Percentiles rank a stretch among this genome's conserved stretches.
These are phyloP conservation scores for Candida freyschussii DNA, from an alignment of 1,139 yeast genomes.

Conservation along the genomic window DNA sequence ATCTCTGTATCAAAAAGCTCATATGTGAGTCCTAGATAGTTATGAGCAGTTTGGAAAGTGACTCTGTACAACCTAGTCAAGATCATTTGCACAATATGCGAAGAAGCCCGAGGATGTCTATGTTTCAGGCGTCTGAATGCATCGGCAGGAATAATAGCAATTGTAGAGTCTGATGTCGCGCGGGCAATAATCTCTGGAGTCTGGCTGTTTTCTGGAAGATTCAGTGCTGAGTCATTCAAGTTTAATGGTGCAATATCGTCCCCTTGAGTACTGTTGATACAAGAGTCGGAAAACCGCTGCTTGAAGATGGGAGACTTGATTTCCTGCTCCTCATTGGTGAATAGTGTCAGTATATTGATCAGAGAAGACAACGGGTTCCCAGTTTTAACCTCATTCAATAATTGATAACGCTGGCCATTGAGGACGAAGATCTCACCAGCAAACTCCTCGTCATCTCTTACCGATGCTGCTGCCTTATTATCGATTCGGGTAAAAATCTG, in stretches of 20 bases:
- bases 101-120: conserved; percentile 83
- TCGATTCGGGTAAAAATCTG: conserved; percentile 61
- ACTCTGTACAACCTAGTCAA: conserved; percentile 82
- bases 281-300: conserved; percentile 1
- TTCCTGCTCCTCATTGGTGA: conserved; percentile 40
- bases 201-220: conserved; percentile 2
- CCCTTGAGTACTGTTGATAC: conserved; percentile 1
- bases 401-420: conserved; percentile 58
- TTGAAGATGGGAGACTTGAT: conserved; percentile 14
- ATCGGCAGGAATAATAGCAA: conserved; percentile 84
- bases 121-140: conserved; percentile 71
- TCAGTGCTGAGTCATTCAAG: conserved; percentile 11
- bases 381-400: conserved; percentile 77
- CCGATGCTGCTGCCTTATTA: conserved; percentile 20
- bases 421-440: conserved; percentile 35
- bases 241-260: conserved; percentile 18
- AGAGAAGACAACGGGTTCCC: conserved; percentile 85
- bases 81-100: conserved; percentile 92
- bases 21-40: conserved; percentile 76
- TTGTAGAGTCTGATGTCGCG: conserved; percentile 58
- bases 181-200: conserved; percentile 35
- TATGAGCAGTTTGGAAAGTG: conserved; percentile 85
- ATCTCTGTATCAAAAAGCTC: conserved; percentile 79
- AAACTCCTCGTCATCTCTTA: conserved; percentile 29
- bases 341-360: conserved; percentile 70